Conservation (phyloP, 371 early-diverging fungal genomes). For the Funneliformis caledonium region DNA sequence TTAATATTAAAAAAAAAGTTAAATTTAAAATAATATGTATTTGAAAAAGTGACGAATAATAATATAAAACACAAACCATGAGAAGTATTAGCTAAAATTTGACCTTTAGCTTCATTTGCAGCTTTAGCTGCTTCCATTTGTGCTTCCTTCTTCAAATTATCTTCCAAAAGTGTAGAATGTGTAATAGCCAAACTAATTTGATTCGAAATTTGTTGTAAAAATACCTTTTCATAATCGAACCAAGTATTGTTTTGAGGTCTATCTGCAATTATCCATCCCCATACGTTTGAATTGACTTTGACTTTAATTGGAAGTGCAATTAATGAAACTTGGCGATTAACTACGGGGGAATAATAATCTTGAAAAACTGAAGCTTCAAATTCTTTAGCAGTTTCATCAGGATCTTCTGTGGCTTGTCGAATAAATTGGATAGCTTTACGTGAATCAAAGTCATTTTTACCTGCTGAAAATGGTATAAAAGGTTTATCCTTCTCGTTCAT, state of each 20-base stretch:
- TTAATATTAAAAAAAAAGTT: not conserved
- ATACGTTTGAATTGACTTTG: not conserved
- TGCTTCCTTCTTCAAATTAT: slow-evolving; percentile 49
- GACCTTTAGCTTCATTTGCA: slow-evolving; percentile 50
- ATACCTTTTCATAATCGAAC: slow-evolving; percentile 44
- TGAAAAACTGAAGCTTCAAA: not conserved
- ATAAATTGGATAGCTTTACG: too few species aligned
- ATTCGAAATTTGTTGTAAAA: slow-evolving; percentile 51
- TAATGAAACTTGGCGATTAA: not conserved
- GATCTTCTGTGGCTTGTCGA: not conserved
- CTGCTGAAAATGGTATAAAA: too few species aligned
- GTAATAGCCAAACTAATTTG: slow-evolving; percentile 51
- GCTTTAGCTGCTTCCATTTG: slow-evolving; percentile 53
- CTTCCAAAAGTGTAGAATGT: slow-evolving; percentile 46
- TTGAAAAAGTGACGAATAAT: not conserved
- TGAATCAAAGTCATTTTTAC: not conserved
- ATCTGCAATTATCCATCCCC: slow-evolving; percentile 37
- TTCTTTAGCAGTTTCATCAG: not conserved
- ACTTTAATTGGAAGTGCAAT: slow-evolving; percentile 14
- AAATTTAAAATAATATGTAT: not conserved
- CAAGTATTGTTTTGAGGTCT: slow-evolving; percentile 35
- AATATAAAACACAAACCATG: slow-evolving; percentile 41
- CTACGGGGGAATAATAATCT: not conserved
- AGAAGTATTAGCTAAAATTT: slow-evolving; percentile 52
- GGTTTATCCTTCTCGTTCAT: not conserved